phyloP scores from a whole-genome alignment of 441 rosid species.

The Brassica balearica region DNA sequence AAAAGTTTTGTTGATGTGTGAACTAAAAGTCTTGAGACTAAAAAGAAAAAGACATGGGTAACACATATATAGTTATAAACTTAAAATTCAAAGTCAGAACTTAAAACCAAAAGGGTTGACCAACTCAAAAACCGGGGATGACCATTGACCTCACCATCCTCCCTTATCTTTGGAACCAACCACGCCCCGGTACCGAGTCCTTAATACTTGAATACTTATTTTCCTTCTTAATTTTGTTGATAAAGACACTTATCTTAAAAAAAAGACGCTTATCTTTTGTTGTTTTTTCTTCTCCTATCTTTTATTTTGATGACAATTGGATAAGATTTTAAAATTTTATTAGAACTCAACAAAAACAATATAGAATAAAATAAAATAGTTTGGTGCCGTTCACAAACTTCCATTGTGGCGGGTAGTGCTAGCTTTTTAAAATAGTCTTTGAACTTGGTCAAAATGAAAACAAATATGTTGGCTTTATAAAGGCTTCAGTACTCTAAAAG shows the following conservation, averaged over 20 bases:
- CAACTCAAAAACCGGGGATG: slow-evolving; percentile 6
- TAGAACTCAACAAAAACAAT: neutral
- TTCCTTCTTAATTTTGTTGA: neutral
- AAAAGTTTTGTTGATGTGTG: neutral
- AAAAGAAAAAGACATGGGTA: slow-evolving; percentile 5
- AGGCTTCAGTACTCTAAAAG: neutral
- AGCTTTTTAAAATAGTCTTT: slow-evolving; percentile 3
- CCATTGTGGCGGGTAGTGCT: slow-evolving; percentile 1
- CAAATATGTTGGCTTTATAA: neutral
- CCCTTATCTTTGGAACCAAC: slow-evolving; percentile 38
- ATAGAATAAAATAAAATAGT: neutral
- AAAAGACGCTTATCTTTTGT: neutral
- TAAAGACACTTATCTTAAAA: neutral
- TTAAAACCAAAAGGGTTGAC: slow-evolving; percentile 11
- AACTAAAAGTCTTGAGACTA: neutral
- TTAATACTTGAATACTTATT: neutral
- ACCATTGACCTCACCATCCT: slow-evolving; percentile 28
- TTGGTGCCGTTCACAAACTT: slow-evolving; percentile 17
- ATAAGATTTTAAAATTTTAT: neutral
- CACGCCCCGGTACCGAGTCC: slow-evolving; percentile 9
- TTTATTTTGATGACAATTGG: neutral
- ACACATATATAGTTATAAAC: neutral
- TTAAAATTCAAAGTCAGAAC: neutral
- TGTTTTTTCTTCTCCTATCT: neutral
- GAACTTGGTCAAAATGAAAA: slow-evolving; percentile 8